Base-by-base conservation (phyloP, 306 rosid species). In the Morella rubra region DNA sequence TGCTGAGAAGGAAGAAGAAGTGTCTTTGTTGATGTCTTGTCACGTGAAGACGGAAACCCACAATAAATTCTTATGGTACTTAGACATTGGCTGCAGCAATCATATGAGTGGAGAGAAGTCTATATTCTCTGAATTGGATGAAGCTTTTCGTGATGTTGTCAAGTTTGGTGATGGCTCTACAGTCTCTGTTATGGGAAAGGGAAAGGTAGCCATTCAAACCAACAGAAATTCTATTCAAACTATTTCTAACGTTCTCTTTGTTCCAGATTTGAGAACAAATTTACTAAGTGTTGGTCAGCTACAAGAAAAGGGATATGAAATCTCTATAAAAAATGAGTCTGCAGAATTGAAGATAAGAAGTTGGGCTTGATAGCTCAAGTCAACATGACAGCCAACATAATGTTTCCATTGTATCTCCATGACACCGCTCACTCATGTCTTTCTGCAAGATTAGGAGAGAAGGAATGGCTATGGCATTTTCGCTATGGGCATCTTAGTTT, bases 141-240 rank as follows among this genome's bases (percentile, higher is more conserved):
- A 73, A 44, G 4, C 42, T 0, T 71, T 46, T 4, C 8, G 15
- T 11, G 42, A 60, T 1, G 7, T 2, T 46, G 32, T 75, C 0
- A 75, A 60, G 71, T 32, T 75, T 32, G 50, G 72, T 7, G 60
- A 75, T 32, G 19, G 46, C 8, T 61, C 72, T 7, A 75, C 2
- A 24, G 10, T 62, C 10, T 14, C 20, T 22, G 22, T 75, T 6
- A 61, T 46, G 47, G 62, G 61, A 27, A 76, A 65, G 11, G 79
- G 73, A 52, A n/a, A 50, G 27, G 65, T 76, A 50, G 7, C 47
- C 18, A 76, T 76, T 10, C 73, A 76, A n/a, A 37, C 66, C 16
- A 76, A 51, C 9, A 5, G 37, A 8, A 19, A 76, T 18, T 18
- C 8, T n/a, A 11, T 1, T 1, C 73, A 64, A 1, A 64, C 49